A percentile compares a stretch with the other conserved stretches of the same genome.
Conservation (phyloP, 441 rosid species). For the Daphne laureola region DNA sequence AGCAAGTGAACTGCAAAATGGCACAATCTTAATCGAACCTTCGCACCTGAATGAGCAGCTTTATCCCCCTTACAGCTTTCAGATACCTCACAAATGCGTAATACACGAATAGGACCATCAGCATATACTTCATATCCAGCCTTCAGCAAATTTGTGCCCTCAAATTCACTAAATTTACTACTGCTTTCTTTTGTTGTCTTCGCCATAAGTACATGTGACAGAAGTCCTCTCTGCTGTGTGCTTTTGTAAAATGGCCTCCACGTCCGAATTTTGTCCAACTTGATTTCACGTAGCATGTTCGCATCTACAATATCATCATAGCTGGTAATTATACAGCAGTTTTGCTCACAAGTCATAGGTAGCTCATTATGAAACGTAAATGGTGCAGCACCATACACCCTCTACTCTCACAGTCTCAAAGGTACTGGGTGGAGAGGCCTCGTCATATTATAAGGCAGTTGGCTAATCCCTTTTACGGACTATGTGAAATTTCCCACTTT, state of each 20-base stretch:
- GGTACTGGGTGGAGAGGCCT: too few relatives aligned
- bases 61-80: constrained; percentile 40
- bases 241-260: constrained; percentile 86
- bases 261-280: constrained; percentile 85
- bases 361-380: too few relatives aligned
- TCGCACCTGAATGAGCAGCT: constrained; percentile 40
- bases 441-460: too few relatives aligned
- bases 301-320: constrained; percentile 41
- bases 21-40: constrained; percentile 61
- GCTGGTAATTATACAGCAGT: constrained; percentile 5
- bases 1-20: constrained; percentile 65
- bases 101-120: constrained; percentile 78
- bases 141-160: constrained; percentile 43
- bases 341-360: too few relatives aligned
- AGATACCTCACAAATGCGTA: constrained; percentile 72
- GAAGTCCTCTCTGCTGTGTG: constrained; percentile 44
- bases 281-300: constrained; percentile 68
- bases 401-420: too few relatives aligned
- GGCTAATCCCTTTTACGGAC: too few relatives aligned
- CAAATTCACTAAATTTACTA: constrained; percentile 28
- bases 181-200: constrained; percentile 35
- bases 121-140: constrained; percentile 95
- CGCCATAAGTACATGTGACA: constrained; percentile 42
- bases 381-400: too few relatives aligned
- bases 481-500: too few relatives aligned